phyloP scores from a whole-genome alignment of 108 stramenopile genomes.

The Nannochloropsis oceanica region DNA sequence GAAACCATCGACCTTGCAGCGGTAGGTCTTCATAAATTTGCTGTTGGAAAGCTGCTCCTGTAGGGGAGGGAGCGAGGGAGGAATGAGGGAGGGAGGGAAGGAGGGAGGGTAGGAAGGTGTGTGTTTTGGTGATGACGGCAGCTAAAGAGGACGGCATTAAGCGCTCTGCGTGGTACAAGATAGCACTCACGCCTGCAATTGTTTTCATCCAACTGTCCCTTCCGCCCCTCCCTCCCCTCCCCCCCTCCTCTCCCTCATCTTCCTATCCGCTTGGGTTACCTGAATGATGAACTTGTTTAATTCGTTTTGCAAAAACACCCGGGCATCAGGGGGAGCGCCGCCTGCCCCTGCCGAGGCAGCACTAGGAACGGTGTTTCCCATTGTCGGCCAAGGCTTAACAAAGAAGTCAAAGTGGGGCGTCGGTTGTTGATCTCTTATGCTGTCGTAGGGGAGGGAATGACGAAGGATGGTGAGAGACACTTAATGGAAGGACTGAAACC shows the following conservation, averaged over 20 bases:
- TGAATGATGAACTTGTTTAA: neutral
- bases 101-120: neutral
- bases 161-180: neutral
- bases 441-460: no score
- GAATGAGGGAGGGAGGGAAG: no score
- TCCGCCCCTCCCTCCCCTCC: neutral
- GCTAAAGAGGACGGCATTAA: neutral
- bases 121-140: no score
- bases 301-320: neutral
- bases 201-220: neutral
- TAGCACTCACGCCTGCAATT: neutral
- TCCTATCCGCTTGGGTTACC: neutral
- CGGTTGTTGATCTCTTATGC: no score
- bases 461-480: no score
- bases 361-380: neutral
- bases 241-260: neutral
- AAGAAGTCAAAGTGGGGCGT: no score
- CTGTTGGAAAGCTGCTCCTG: slow-evolving; percentile 27
- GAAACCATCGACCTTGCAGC: slow-evolving; percentile 28
- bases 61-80: neutral
- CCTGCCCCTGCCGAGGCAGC: neutral
- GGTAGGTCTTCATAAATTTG: slow-evolving; percentile 37
- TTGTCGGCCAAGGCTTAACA: neutral
- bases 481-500: no score
- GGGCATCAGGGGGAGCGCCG: neutral